A percentile compares a stretch with the other conserved stretches of the same genome.
These are phyloP conservation scores for Tolypocladium ophioglossoides DNA, from an alignment of 2,329 filamentous ascomycete species.

Conservation along the genomic window DNA sequence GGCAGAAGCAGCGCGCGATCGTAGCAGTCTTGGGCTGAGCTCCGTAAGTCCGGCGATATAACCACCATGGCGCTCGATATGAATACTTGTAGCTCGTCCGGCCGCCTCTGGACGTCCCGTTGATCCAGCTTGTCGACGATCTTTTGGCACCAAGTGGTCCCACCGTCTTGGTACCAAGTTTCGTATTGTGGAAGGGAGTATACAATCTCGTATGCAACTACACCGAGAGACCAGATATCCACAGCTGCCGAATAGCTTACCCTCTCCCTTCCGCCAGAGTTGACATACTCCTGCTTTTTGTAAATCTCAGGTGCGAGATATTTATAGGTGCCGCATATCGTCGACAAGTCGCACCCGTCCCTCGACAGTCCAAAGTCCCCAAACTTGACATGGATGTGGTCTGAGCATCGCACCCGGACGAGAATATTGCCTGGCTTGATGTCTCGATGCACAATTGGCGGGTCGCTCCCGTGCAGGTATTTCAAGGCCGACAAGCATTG, in stretches of 20 bases:
- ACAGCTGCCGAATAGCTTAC: slow-evolving; percentile 80
- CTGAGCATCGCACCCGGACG: slow-evolving; percentile 56
- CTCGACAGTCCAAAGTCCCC: slow-evolving; percentile 92
- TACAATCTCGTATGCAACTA: too few species aligned
- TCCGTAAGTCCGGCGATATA: too few species aligned
- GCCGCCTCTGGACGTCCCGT: too few species aligned
- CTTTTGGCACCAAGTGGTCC: too few species aligned
- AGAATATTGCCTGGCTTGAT: slow-evolving; percentile 93
- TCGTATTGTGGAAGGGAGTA: background rate
- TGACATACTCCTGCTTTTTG: background rate
- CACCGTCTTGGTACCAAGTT: too few species aligned
- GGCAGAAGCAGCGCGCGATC: too few species aligned
- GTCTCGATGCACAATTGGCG: slow-evolving; percentile 72
- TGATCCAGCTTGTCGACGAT: too few species aligned
- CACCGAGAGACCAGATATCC: slow-evolving; percentile 92
- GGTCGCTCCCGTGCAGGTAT: slow-evolving; percentile 6
- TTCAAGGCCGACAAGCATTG: slow-evolving; percentile 8
- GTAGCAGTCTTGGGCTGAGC: too few species aligned
- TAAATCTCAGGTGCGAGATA: slow-evolving; percentile 83
- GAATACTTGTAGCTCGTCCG: too few species aligned
- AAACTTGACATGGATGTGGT: slow-evolving; percentile 69
- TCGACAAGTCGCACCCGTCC: slow-evolving; percentile 86
- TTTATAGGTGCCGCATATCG: slow-evolving; percentile 75
- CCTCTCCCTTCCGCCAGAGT: background rate
- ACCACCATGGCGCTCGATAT: too few species aligned